phyloP scores from a whole-genome alignment of 768 basidiomycete genomes.

The Favolaschia claudopus region DNA sequence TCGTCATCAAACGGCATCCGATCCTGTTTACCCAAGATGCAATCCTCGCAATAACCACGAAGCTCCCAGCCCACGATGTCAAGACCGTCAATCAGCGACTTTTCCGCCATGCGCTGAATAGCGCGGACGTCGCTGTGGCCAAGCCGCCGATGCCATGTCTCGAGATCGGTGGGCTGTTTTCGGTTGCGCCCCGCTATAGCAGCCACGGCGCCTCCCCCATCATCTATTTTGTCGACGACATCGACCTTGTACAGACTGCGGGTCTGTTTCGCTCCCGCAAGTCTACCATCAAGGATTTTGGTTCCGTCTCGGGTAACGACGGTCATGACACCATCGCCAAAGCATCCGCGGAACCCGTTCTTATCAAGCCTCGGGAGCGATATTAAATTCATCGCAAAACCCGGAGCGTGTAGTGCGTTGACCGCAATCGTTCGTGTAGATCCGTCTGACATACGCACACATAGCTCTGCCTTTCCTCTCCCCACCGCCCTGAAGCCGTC shows the following conservation, averaged over 20 bases:
- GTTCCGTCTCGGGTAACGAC: not conserved
- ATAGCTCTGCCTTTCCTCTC: not conserved
- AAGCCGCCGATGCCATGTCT: not conserved
- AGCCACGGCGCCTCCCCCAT: too few relatives aligned
- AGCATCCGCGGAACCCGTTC: too few relatives aligned
- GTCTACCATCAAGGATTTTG: not conserved
- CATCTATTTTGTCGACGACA: too few relatives aligned
- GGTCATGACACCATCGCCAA: not conserved
- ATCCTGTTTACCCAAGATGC: slow-evolving; percentile 2
- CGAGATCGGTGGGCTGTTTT: not conserved
- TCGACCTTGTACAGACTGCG: not conserved
- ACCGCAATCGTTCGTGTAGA: not conserved
- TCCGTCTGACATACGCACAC: not conserved
- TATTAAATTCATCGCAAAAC: too few relatives aligned
- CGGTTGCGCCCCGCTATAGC: not conserved
- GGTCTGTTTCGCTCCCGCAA: not conserved
- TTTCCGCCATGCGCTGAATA: too few relatives aligned
- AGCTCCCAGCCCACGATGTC: not conserved
- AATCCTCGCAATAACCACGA: not conserved
- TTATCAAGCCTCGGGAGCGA: too few relatives aligned
- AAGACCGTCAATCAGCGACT: slow-evolving; percentile 1
- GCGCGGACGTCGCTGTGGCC: too few relatives aligned
- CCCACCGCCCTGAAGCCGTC: not conserved
- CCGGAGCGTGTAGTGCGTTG: too few relatives aligned
- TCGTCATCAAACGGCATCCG: not conserved